These are phyloP conservation scores for Saccharomyces jurei DNA, from an alignment of 805 yeast genomes.

Conservation along the genomic window DNA sequence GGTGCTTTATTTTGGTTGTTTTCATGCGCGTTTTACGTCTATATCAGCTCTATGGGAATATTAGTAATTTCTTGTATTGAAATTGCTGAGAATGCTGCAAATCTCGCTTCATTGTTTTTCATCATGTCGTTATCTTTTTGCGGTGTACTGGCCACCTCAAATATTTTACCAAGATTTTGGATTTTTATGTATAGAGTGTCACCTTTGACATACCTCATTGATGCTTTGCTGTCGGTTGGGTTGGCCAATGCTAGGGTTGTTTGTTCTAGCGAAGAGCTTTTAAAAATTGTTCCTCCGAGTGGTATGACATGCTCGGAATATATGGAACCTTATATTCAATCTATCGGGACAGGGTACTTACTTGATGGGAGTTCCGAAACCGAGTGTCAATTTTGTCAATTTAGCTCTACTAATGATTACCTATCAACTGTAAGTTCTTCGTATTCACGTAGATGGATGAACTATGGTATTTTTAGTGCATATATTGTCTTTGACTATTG, in stretches of 20 bases:
- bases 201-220: conserved; percentile 56
- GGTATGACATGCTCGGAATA: conserved; percentile 49
- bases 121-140: conserved; percentile 56
- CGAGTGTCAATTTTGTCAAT: conserved; percentile 48
- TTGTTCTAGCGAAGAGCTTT: conserved; percentile 41
- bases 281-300: conserved; percentile 39
- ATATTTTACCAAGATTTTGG: conserved; percentile 58
- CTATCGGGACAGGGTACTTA: conserved; percentile 37
- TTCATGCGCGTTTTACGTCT: conserved; percentile 39
- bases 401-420: conserved; percentile 45
- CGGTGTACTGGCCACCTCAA: conserved; percentile 59
- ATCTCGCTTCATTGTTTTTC: conserved; percentile 44
- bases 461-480: conserved; percentile 44
- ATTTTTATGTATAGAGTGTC: conserved; percentile 62
- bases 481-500: conserved; percentile 36
- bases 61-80: conserved; percentile 48
- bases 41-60: conserved; percentile 49
- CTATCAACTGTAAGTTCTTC: conserved; percentile 37
- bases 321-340: conserved; percentile 30
- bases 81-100: conserved; percentile 50
- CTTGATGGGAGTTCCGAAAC: conserved; percentile 38
- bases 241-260: conserved; percentile 38
- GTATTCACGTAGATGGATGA: conserved; percentile 39
- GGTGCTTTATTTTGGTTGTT: conserved; percentile 43
- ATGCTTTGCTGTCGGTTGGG: conserved; percentile 45